Base-by-base conservation (phyloP, 352 stramenopile genomes). In the Phytophthora capsici region DNA sequence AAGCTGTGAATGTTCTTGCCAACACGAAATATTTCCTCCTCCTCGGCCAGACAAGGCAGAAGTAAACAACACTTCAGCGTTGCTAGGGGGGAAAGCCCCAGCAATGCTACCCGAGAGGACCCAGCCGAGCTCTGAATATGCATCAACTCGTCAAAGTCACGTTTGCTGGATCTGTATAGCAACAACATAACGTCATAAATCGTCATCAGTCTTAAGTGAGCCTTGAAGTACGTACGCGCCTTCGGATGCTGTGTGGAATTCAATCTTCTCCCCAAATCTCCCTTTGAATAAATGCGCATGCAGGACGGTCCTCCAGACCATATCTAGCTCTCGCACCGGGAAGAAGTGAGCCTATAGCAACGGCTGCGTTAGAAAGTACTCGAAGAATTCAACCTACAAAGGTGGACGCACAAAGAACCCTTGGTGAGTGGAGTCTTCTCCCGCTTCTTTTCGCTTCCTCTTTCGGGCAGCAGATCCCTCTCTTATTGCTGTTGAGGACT, bases 111-210 rank as follows among this genome's bases (percentile, higher is more conserved):
- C 1, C 78, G 70, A 40, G 74, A 75, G 3, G 73, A 72, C 40
- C 63, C 63, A 4, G 69, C 50, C 43, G 69, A 89, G 20, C 55
- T 82, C 38, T 92, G 77, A n/a, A 89, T 74, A 50, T 94, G 82
- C 69, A 87, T 86, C 40, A 94, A 63, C 47, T 94, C 85, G 59
- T 94, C 85, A 66, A 94, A 94, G 47, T 92, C 82, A 16, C 71
- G 78, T 60, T 71, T 77, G 46, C 75, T 73, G 54, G 81, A 88
- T 7, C 84, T 90, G 56, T 14, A 23, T 7, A 57, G 23, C 32
- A 53, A 25, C 17, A 34, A 13, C 44, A 4, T 28, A 28, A 28
- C 25, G 25, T 51, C 45, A 22, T 46, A 51, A 13, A 40, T 40
- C 12, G 12, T 40, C 34, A 40, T n/a, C 34, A 16, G 10, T 40